Percentiles rank a stretch among this genome's conserved stretches.
Evolutionary conservation across 306 rosid species (phyloP).

Genomic region (Alnus glutinosa): DNA sequence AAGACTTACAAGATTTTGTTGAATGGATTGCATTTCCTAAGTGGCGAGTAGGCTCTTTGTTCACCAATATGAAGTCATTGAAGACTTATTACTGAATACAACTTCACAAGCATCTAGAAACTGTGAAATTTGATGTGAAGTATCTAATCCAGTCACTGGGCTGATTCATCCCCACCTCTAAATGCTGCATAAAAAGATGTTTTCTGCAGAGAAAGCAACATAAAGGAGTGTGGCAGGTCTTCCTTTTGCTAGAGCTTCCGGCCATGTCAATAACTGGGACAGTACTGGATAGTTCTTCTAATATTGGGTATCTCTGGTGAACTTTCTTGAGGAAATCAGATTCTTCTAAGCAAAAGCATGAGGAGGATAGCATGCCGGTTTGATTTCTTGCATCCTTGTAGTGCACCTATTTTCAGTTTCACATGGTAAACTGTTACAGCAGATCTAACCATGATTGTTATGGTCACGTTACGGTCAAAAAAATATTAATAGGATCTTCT

Average conservation of each 20-base stretch:
- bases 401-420: too few relatives aligned
- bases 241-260: too few relatives aligned
- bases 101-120: background rate
- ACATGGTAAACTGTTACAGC: too few relatives aligned
- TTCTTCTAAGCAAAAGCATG: background rate
- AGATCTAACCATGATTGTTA: too few relatives aligned
- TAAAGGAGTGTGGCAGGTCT: too few relatives aligned
- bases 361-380: background rate
- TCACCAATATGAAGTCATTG: background rate
- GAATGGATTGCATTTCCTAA: slow-evolving; percentile 51
- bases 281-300: background rate
- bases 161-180: background rate
- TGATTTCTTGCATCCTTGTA: background rate
- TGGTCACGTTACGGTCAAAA: too few relatives aligned
- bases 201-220: too few relatives aligned
- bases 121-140: background rate
- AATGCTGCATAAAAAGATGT: background rate
- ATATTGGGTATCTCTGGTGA: background rate
- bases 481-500: too few relatives aligned
- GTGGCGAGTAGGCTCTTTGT: background rate
- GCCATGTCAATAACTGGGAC: background rate
- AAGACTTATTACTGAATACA: background rate
- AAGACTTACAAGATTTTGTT: slow-evolving; percentile 59
- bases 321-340: background rate
- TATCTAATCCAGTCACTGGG: background rate